phyloP scores from a whole-genome alignment of 1,284 basidiomycete genomes.

The Ustilago loliicola region DNA sequence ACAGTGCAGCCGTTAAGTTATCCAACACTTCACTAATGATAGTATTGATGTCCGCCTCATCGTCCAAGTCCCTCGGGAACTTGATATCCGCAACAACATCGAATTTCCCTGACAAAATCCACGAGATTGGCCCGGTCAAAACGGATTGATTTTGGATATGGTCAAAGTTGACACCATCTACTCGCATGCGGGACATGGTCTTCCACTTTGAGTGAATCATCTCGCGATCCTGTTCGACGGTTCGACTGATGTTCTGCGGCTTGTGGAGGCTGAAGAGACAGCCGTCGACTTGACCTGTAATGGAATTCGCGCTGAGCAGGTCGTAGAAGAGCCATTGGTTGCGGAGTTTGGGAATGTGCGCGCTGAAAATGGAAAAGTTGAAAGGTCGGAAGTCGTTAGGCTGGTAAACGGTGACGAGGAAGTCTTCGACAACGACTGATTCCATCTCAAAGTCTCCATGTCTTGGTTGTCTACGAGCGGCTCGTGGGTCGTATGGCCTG shows the following conservation, averaged over 20 bases:
- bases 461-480: conserved; percentile 80
- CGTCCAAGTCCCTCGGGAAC: conserved; percentile 86
- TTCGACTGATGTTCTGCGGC: conserved; percentile 94
- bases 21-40: conserved; percentile 91
- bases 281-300: conserved; percentile 97
- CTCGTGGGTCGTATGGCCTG: conserved; percentile 81
- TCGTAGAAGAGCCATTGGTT: conserved; percentile 98
- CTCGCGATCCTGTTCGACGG: conserved; percentile 77
- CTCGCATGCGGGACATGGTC: conserved; percentile 93
- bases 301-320: conserved; percentile 82
- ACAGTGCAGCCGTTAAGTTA: conserved; percentile 75
- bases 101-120: conserved; percentile 96
- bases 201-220: conserved; percentile 78
- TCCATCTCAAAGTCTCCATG: conserved; percentile 94
- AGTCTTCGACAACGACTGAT: conserved; percentile 88
- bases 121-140: conserved; percentile 84
- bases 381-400: conserved; percentile 88
- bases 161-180: conserved; percentile 96
- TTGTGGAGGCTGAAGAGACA: conserved; percentile 96
- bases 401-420: conserved; percentile 94
- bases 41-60: conserved; percentile 80
- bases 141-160: conserved; percentile 89
- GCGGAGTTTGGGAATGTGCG: conserved; percentile 85
- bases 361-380: conserved; percentile 94
- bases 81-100: conserved; percentile 97